Evolutionary conservation across 2,329 filamentous ascomycete genomes (phyloP).

Genomic region (Paecilomyces formosus): DNA sequence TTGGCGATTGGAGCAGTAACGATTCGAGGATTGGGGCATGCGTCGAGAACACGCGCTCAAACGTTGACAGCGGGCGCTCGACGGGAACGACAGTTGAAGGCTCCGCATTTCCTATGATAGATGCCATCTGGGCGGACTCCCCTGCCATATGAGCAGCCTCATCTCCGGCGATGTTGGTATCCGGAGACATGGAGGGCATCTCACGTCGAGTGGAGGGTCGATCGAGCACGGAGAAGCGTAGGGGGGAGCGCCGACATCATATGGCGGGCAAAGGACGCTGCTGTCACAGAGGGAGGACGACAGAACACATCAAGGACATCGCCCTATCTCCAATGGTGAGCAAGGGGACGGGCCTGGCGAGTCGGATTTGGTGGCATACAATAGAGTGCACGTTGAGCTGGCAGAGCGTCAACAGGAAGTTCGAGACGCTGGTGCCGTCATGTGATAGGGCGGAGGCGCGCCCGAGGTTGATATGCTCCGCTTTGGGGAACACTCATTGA

Average conservation of each 20-base stretch:
- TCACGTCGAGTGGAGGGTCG: constrained; percentile 12
- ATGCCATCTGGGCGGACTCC: neutral
- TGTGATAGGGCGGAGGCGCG: neutral
- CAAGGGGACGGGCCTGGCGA: neutral
- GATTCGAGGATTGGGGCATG: constrained; percentile 54
- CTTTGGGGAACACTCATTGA: neutral
- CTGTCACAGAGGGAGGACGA: constrained; percentile 11
- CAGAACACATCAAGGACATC: neutral
- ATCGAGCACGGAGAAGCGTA: constrained; percentile 18
- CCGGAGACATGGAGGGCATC: constrained; percentile 7
- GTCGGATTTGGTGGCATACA: neutral
- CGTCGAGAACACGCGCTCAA: constrained; percentile 49
- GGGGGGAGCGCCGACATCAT: constrained; percentile 22
- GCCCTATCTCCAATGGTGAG: neutral
- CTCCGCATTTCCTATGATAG: constrained; percentile 18
- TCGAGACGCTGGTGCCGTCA: neutral
- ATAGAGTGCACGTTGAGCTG: neutral
- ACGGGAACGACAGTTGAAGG: constrained; percentile 13
- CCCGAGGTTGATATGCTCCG: neutral
- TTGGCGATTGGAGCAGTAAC: constrained; percentile 50
- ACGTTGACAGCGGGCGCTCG: constrained; percentile 34
- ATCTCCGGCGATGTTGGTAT: constrained; percentile 6
- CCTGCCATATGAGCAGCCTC: neutral
- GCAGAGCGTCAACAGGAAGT: neutral
- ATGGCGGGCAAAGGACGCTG: constrained; percentile 13